phyloP scores from a whole-genome alignment of 768 basidiomycete species.

The Tulasnella sp. region DNA sequence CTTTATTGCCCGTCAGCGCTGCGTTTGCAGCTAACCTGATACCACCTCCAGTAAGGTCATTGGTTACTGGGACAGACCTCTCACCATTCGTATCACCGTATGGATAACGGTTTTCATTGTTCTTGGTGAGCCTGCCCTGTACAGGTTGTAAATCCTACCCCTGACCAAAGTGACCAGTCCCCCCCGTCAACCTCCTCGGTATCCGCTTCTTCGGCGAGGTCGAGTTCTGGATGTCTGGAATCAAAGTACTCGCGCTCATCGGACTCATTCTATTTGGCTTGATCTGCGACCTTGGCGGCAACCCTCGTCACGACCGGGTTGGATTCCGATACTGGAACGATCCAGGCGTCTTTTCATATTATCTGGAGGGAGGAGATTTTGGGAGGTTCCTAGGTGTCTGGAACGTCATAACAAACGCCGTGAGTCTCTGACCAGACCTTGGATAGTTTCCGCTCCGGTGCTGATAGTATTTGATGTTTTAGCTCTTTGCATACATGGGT shows the following conservation, averaged over 20 bases:
- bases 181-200: constrained; percentile 55
- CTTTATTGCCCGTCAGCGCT: not conserved
- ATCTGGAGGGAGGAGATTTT: constrained; percentile 36
- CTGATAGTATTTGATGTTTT: constrained; percentile 45
- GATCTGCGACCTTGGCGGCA: constrained; percentile 60
- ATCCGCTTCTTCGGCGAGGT: constrained; percentile 66
- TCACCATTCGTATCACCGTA: constrained; percentile 43
- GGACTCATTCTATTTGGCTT: constrained; percentile 40
- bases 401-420: constrained; percentile 42
- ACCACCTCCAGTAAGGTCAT: constrained; percentile 43
- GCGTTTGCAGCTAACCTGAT: not conserved
- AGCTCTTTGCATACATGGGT: constrained; percentile 67
- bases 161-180: constrained; percentile 39
- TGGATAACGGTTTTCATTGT: constrained; percentile 62
- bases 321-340: constrained; percentile 45
- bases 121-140: constrained; percentile 43
- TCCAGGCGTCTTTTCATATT: constrained; percentile 34
- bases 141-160: not conserved
- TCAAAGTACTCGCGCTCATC: constrained; percentile 53
- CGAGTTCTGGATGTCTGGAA: constrained; percentile 56
- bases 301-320: constrained; percentile 37
- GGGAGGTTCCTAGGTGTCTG: constrained; percentile 68
- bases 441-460: not conserved
- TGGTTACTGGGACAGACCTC: constrained; percentile 44
- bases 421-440: not conserved